Evolutionary conservation across 805 yeast genomes (phyloP).

Genomic region (Candida stauntonica): DNA sequence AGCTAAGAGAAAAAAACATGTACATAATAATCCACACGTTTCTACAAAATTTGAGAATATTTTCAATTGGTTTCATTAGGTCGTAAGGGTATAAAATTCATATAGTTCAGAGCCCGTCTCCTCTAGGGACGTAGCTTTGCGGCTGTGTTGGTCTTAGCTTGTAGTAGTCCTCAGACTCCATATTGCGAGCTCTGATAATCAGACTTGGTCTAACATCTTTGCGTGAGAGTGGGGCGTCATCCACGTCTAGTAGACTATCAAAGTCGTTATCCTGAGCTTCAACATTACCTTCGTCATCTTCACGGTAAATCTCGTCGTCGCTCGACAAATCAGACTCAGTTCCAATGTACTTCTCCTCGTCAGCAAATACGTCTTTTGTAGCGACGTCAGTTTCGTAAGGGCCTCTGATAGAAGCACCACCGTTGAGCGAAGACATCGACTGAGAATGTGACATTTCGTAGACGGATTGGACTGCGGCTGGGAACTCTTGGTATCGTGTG

Average conservation of each 20-base stretch:
- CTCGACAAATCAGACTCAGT: not conserved
- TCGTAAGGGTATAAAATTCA: not conserved
- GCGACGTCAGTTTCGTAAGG: slow-evolving; percentile 1
- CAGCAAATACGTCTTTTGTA: slow-evolving; percentile 6
- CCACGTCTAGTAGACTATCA: slow-evolving; percentile 8
- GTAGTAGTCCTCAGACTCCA: slow-evolving; percentile 25
- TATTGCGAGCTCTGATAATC: slow-evolving; percentile 19
- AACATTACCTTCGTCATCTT: not conserved
- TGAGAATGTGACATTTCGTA: slow-evolving; percentile 1
- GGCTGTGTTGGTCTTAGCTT: slow-evolving; percentile 8
- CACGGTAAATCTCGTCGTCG: not conserved
- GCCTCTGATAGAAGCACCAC: too few relatives aligned
- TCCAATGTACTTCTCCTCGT: slow-evolving; percentile 13
- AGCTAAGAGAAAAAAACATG: not conserved
- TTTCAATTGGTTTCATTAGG: not conserved
- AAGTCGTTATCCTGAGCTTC: slow-evolving; percentile 4
- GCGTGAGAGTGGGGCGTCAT: slow-evolving; percentile 1
- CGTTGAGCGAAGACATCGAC: not conserved
- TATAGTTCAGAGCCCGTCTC: not conserved
- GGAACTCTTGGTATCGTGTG: slow-evolving; percentile 1
- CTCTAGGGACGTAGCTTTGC: slow-evolving; percentile 1
- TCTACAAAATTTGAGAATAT: not conserved
- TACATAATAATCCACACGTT: not conserved
- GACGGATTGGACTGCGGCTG: not conserved
- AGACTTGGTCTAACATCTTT: slow-evolving; percentile 19